Base-by-base conservation (phyloP, 805 yeast species). In the Wickerhamiella siamensis region DNA sequence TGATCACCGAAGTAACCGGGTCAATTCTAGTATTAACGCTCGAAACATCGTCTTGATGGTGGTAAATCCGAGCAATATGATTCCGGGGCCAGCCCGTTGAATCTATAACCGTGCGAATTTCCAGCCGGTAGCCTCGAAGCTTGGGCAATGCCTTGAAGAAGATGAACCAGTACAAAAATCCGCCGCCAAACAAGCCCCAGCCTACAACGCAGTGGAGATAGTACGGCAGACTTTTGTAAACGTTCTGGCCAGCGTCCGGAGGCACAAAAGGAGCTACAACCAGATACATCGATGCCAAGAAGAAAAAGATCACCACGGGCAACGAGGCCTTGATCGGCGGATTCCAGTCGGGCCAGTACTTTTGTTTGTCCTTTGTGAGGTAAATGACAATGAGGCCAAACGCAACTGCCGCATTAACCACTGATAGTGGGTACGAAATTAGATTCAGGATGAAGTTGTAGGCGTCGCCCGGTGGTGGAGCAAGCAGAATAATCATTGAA, bases 381-480 rank as follows among this genome's bases (percentile, higher is more conserved):
- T 77, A 72, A 39, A 80, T 60, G 56, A 68, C 71, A 38, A 82
- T 57, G 50, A 78, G 63, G 16, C 82, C 94, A 40, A 69, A 52
- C 15, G 80, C 76, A 32, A 83, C 75, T 35, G 67, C 65, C 24
- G 77, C 64, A 58, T 82, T 79, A 53, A 83, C 79, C 39, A 83
- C 77, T 54, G 83, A 79, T 63, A 77, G 71, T 39, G 94, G 88
- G 58, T 83, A 83, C 2, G 88, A 76, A 51, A 81, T 78, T 64
- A 83, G 67, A 61, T 83, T 82, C 59, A 80, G 58, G 50, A 83
- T 74, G 57, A 83, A 79, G 59, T 80, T 79, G 64, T 81, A 83
- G 38, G 93, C 93, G 56, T 82, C 93, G 43, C 91, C 93, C 20
- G 87, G 82, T 16, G 91, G 88, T 33, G 83, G 83, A 3, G 88